Evolutionary conservation across 768 basidiomycete species (phyloP), one percentile per base, ranked within the genome.

Genomic region (Ephemerocybe angulata): DNA sequence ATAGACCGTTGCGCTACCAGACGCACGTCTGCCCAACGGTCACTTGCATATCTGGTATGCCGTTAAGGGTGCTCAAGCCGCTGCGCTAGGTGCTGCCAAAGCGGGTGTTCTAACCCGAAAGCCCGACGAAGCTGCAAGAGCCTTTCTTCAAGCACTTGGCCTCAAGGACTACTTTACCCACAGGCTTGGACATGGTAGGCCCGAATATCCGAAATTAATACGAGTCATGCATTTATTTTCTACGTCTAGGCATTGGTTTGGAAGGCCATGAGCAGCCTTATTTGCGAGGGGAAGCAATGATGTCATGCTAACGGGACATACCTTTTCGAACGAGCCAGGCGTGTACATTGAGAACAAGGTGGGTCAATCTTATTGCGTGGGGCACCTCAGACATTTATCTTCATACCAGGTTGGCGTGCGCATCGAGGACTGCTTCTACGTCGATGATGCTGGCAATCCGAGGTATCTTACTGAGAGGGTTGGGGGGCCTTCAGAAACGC

Each of bases 261-360:
- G 89, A 93, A 68, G 85, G 78, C 7, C 93, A 94, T 59, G 91
- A 94, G 69, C 74, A 78, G 6, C 91, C 91, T 1, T 93, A 92
- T 67, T 74, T 95, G 19, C 81, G 81, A 44, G 88, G 87, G 83
- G 85, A 15, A 86, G 81, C 28, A 63, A 79, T 11, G 79, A 77
- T 58, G 61, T 78, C 35, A 82, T 90, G 50, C 69, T 78, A 42
- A 69, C 63, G 2, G 90, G 90, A 1, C 85, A 91, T 62, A 78
- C 86, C 0, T 93, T 93, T 70, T 90, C 88, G 6, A 77, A 93
- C 63, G 90, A 94, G 67, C 92, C 90, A 3, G 86, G 86, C 1
- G 70, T 87, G 27, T 89, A 90, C 67, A 85, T 88, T 54, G 83
- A 84, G 58, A 84, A 81, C 40, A 70, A 86, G 72, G 87, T 62